phyloP scores from a whole-genome alignment of 2,329 filamentous ascomycete species.

The Ceratocystis cacaofunesta region DNA sequence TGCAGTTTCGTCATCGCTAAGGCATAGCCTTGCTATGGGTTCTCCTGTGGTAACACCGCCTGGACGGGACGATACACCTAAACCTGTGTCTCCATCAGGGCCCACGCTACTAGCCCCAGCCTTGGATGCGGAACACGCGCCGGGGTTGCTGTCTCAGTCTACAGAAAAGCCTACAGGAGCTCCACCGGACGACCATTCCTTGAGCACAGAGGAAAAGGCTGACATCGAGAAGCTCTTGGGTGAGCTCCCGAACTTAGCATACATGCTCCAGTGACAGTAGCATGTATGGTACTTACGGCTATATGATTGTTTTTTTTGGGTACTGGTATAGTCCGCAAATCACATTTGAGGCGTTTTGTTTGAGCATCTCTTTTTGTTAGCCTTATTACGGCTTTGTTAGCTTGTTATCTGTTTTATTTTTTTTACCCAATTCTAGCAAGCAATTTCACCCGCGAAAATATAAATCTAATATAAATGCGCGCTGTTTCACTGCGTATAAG shows the following conservation, averaged over 20 bases:
- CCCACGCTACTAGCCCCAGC: neutral
- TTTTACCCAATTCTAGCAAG: slow-evolving; percentile 4
- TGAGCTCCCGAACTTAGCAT: slow-evolving; percentile 9
- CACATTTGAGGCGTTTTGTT: neutral
- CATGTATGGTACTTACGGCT: neutral
- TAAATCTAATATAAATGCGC: neutral
- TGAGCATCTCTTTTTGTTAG: neutral
- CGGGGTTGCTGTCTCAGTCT: neutral
- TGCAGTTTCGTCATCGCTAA: neutral
- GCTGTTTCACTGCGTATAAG: neutral
- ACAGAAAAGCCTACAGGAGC: neutral
- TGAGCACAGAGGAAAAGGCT: neutral
- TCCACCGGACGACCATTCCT: neutral
- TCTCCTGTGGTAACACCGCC: neutral
- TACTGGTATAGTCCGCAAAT: neutral
- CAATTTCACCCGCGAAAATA: neutral
- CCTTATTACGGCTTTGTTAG: neutral
- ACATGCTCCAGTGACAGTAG: slow-evolving; percentile 6
- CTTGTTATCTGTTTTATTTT: neutral
- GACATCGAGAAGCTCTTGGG: neutral
- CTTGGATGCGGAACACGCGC: neutral
- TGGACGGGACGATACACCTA: neutral
- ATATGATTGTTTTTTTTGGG: neutral
- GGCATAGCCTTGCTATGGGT: neutral
- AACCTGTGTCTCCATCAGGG: neutral